Base-by-base conservation (phyloP, 1,284 basidiomycete species). In the Puccinia novopanici region DNA sequence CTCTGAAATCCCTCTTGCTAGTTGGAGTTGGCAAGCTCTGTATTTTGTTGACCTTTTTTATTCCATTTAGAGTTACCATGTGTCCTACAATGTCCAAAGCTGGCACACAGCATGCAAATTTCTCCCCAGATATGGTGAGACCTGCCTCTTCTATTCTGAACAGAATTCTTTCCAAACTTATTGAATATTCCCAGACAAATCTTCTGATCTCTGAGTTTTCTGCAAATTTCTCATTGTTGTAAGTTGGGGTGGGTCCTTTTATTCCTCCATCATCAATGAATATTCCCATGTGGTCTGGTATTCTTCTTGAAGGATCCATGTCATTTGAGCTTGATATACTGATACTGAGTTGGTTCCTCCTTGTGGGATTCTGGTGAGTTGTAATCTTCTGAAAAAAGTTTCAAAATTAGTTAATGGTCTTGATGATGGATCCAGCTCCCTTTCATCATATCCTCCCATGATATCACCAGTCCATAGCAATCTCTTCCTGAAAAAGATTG, bases 121-220 rank as follows among this genome's bases (percentile, higher is more conserved):
- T n/a, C n/a, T n/a, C n/a, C n/a, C 34, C 63, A 10, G 63, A 67
- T 5, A 67, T 40, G 17, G 63, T 67, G 17, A 67, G 63, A 40
- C 63, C 63, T 40, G 63, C 63, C 17, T 67, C 63, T 67, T 67
- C 42, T 40, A 67, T 40, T 40, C 63, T 67, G 17, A 67, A 67
- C 22, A 67, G 42, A 40, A 67, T 67, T 37, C 34, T 3, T 67
- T 40, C 42, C 34, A 42, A 22, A 22, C 22, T 67, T 42, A 67
- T 27, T 8, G 37, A 27, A 40, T 30, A 27, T 67, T 40, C 45
- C 45, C 45, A 45, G 15, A 45, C 45, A 45, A 59, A 59, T 59
- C 57, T 34, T 59, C 57, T 59, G 8, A 59, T 59, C 10, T 10
- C 57, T 24, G n/a, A 10, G 30, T 59, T 59, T 22, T 59, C 57